A percentile compares a stretch with the other conserved stretches of the same genome.
These are phyloP conservation scores for Sarcomyxa edulis DNA, from an alignment of 768 basidiomycete genomes.

Conservation along the genomic window DNA sequence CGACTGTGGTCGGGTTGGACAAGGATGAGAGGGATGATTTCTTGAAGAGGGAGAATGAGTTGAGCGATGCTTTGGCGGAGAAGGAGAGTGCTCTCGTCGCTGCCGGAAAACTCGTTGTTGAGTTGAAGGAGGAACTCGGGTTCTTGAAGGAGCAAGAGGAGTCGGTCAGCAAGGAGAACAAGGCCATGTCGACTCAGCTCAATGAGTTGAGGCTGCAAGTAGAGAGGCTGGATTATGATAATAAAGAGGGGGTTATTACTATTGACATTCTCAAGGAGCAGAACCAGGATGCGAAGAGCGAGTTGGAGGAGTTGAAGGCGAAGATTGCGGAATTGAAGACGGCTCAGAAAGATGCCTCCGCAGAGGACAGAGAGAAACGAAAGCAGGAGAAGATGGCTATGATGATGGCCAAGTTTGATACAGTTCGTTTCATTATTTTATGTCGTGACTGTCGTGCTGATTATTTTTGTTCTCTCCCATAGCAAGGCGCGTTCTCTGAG, in stretches of 20 bases:
- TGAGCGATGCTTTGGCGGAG: conserved; percentile 90
- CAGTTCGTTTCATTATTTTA: conserved; percentile 47
- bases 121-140: conserved; percentile 82
- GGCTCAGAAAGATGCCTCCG: conserved; percentile 77
- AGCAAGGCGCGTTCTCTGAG: conserved; percentile 94
- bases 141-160: conserved; percentile 92
- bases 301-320: conserved; percentile 86
- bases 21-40: conserved; percentile 98
- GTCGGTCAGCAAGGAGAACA: conserved; percentile 85
- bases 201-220: conserved; percentile 90
- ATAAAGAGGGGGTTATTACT: conserved; percentile 90
- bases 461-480: conserved; percentile 13
- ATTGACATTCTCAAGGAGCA: conserved; percentile 95
- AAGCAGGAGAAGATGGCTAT: conserved; percentile 99
- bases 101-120: conserved; percentile 83
- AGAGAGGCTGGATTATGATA: conserved; percentile 91
- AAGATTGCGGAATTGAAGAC: conserved; percentile 73
- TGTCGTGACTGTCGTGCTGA: conserved; percentile 4
- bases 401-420: conserved; percentile 99
- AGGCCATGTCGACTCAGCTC: conserved; percentile 87
- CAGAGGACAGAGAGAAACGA: conserved; percentile 97
- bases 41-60: conserved; percentile 91
- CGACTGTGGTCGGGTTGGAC: conserved; percentile 81
- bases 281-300: conserved; percentile 78
- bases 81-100: conserved; percentile 76